Base-by-base conservation (phyloP, 2,329 filamentous ascomycete genomes). In the Fusarium sp. region DNA sequence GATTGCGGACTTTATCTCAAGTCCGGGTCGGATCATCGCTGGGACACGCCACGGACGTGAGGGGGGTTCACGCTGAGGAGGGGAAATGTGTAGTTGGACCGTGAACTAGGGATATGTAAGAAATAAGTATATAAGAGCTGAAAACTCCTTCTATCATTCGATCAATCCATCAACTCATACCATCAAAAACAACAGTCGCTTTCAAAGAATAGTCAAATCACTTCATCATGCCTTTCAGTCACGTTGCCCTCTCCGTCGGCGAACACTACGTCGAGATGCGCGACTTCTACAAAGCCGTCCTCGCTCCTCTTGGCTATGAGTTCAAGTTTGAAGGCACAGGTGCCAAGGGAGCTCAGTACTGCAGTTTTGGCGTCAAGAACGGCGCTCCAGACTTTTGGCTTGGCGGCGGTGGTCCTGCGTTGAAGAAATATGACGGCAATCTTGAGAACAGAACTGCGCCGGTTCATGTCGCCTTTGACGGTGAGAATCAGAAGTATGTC, bases 261-360 rank as follows among this genome's bases (percentile, higher is more conserved):
- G 64, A 77, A 14, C 67, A 78, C 73, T 79, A 74, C 64, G 56
- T 36, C 44, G 71, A 73, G 47, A 79, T 79, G 77, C 76, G 77
- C 1, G 75, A 79, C 72, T 79, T 79, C 39, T 79, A 79, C 70
- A 75, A 73, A 38, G 75, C 77, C 51, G 56, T 77, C 10, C 77
- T 79, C 57, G 63, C 72, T 4, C 77, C 77, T 10, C 70, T 79
- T 6, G 77, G 77, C 42, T 79, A 79, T 55, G 66, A 71, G 6
- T 58, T 79, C 60, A 59, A 66, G 32, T 59, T 77, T 20, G 75
- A 77, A 30, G 68, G 44, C 10, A 56, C 62, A n/a, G 65, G 68
- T 8, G 26, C 34, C n/a, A 59, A 39, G 20, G 39, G 65, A 32
- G 30, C 60, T 47, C 44, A 62, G 26, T 79, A 75, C 70, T 78